Percentiles rank a stretch among this genome's conserved stretches.
These are phyloP conservation scores for Malus asiatica DNA, from an alignment of 306 rosid species.

Conservation along the genomic window DNA sequence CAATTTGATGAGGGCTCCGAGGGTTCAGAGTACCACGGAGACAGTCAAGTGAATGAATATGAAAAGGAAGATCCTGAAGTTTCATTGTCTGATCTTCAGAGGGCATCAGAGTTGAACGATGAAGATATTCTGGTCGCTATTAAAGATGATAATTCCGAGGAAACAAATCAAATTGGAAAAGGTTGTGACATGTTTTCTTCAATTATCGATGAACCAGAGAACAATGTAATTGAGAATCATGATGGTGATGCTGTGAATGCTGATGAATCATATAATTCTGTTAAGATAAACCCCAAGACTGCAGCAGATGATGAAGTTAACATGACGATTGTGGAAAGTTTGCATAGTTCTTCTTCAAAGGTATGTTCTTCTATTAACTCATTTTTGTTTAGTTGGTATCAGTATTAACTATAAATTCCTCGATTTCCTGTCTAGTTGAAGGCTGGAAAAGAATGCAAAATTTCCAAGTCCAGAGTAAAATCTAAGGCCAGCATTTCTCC, in stretches of 20 bases:
- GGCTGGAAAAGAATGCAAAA: slow-evolving; percentile 28
- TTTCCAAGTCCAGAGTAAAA: slow-evolving; percentile 16
- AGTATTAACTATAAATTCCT: not conserved
- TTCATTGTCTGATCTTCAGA: slow-evolving; percentile 25
- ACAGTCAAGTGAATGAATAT: slow-evolving; percentile 19
- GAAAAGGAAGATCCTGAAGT: slow-evolving; percentile 27
- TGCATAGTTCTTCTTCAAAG: slow-evolving; percentile 30
- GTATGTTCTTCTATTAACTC: slow-evolving; percentile 14
- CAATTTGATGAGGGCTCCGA: slow-evolving; percentile 35
- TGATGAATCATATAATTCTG: slow-evolving; percentile 22
- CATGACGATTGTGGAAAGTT: slow-evolving; percentile 25
- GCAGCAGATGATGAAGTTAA: slow-evolving; percentile 21
- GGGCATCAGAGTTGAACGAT: slow-evolving; percentile 14
- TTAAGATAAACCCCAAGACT: slow-evolving; percentile 13
- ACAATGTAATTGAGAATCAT: not conserved
- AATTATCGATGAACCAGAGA: slow-evolving; percentile 2
- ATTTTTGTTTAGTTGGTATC: not conserved
- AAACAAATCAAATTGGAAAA: slow-evolving; percentile 23
- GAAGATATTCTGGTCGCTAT: slow-evolving; percentile 19
- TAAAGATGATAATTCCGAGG: slow-evolving; percentile 20
- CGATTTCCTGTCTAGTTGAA: slow-evolving; percentile 17
- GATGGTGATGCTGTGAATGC: slow-evolving; percentile 7
- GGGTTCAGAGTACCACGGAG: slow-evolving; percentile 30
- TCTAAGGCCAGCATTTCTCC: slow-evolving; percentile 15
- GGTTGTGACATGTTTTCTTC: slow-evolving; percentile 16